Evolutionary conservation across 1,284 basidiomycete species (phyloP).

Genomic region (Austroboletus niveus): DNA sequence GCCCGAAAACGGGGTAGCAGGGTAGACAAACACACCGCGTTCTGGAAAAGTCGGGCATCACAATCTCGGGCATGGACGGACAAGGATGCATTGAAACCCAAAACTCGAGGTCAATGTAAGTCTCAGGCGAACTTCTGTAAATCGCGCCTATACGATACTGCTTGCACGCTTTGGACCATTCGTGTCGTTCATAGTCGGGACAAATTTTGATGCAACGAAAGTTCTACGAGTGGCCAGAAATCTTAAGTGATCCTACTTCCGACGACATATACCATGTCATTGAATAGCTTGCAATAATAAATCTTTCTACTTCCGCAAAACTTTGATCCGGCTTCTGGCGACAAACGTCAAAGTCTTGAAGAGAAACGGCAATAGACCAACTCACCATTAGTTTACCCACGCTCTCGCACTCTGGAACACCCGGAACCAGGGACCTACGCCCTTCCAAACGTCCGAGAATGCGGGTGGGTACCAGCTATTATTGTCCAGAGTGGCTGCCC

Average conservation of each 20-base stretch:
- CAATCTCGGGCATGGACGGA: background rate
- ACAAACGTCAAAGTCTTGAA: background rate
- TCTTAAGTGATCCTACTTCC: background rate
- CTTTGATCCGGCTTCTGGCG: background rate
- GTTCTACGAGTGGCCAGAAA: background rate
- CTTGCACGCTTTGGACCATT: background rate
- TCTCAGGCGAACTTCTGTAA: background rate
- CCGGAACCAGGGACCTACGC: slow-evolving; percentile 90
- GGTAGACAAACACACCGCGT: background rate
- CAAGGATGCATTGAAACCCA: background rate
- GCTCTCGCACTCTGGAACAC: slow-evolving; percentile 90
- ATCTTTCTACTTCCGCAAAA: background rate
- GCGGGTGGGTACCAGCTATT: slow-evolving; percentile 82
- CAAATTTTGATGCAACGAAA: background rate
- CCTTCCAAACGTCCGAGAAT: slow-evolving; percentile 58
- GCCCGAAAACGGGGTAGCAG: too few relatives aligned
- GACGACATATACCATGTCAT: background rate
- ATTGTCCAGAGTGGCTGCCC: slow-evolving; percentile 72
- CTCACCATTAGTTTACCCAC: slow-evolving; percentile 29
- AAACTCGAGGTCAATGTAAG: background rate
- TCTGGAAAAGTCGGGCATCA: background rate
- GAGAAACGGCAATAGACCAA: background rate
- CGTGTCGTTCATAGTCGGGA: background rate
- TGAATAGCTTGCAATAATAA: slow-evolving; percentile 10
- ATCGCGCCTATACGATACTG: background rate